Conservation (phyloP, 805 yeast species). For the Metschnikowia cubensis region DNA sequence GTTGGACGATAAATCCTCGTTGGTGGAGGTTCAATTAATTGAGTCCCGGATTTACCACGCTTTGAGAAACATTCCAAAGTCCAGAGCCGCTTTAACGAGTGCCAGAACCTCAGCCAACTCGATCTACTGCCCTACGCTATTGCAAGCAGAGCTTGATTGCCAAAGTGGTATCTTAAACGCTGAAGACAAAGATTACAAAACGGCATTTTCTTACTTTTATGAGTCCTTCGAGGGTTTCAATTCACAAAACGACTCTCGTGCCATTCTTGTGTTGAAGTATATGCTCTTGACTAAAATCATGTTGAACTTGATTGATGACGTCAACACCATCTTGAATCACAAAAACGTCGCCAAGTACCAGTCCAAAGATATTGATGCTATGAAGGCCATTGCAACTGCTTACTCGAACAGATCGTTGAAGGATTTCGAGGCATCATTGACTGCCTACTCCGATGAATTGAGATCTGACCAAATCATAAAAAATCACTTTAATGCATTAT, state of each 20-base stretch:
- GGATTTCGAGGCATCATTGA: conserved; percentile 83
- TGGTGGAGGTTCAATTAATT: conserved; percentile 91
- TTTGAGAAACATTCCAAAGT: conserved; percentile 82
- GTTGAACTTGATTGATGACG: conserved; percentile 84
- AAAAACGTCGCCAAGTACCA: conserved; percentile 67
- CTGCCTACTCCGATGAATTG: conserved; percentile 66
- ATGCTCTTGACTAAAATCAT: conserved; percentile 91
- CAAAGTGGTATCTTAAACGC: conserved; percentile 95
- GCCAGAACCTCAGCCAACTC: conserved; percentile 98
- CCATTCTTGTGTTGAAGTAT: conserved; percentile 81
- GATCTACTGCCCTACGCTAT: conserved; percentile 88
- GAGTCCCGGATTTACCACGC: conserved; percentile 91
- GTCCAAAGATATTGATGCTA: conserved; percentile 87
- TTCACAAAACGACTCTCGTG: conserved; percentile 54
- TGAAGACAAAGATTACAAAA: conserved; percentile 93
- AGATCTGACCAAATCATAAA: conserved; percentile 84
- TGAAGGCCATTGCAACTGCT: conserved; percentile 89
- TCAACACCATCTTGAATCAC: conserved; percentile 69
- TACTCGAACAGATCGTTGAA: conserved; percentile 84
- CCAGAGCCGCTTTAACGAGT: conserved; percentile 87
- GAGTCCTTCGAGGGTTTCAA: conserved; percentile 92
- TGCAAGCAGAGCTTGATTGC: conserved; percentile 91
- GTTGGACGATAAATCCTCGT: conserved; percentile 90
- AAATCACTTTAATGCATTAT: conserved; percentile 86
- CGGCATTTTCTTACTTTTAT: conserved; percentile 91